Evolutionary conservation across 371 early-diverging fungal species (phyloP), one percentile per base, ranked within the genome.

Genomic region (Syncephalastrum racemosum): DNA sequence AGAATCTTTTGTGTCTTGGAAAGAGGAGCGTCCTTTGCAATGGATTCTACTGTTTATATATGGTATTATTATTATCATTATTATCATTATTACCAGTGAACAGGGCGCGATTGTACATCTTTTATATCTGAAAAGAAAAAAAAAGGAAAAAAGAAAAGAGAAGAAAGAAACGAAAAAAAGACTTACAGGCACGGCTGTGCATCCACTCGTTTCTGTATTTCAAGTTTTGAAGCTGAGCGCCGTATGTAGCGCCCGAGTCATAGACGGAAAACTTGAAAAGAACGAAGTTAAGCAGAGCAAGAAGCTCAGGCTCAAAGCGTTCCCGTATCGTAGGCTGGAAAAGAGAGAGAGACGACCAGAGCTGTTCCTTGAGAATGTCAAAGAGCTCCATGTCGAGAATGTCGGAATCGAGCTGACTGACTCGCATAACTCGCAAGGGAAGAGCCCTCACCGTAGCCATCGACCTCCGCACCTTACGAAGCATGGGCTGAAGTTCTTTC

Each of bases 321-420:
- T 85, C 83, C 62, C 80, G 81, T 50, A 86, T 59, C 2, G 75
- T 68, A 14, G 82, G 81, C 85, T 85, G 80, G 70, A 87, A 84
- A 20, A 87, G 61, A 0, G 81, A 73, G 24, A 88, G 76, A 20
- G 81, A 82, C 49, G 65, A 75, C 80, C 82, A 81, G 18, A 91
- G 70, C 39, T 91, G 91, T 50, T 92, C 91, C 54, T 90, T 86
- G 25, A 94, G 71, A 54, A 90, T 84, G 44, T 71, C 81, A 39
- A 84, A 70, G 14, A 95, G 70, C 62, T 94, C 96, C 31, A 63
- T 68, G 56, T 95, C 93, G 50, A 94, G 79, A 48, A 91, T 80
- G 44, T 90, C 90, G 4, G 94, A 89, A 73, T 95, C 96, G 31
- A 95, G 81, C 68, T 95, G 93, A 63, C 87, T 83, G 27, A 93